A percentile compares a stretch with the other conserved stretches of the same genome.
Conservation (phyloP, 768 basidiomycete genomes). For the Clitopilus hobsonii region DNA sequence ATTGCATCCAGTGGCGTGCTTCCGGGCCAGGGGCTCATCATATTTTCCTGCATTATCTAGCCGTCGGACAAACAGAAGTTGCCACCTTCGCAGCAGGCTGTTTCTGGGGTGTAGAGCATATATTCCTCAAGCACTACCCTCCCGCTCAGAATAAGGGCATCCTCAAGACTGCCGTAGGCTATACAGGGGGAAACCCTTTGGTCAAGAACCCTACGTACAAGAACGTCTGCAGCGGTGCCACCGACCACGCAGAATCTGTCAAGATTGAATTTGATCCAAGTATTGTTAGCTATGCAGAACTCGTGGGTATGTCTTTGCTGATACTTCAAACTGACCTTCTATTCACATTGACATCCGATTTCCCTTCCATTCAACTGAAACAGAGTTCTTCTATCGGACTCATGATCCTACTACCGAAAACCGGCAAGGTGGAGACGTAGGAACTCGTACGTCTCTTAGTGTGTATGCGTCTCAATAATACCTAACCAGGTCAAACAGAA, state of each 20-base stretch:
- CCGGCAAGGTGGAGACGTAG: constrained; percentile 71
- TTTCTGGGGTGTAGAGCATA: constrained; percentile 87
- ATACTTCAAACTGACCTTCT: background rate
- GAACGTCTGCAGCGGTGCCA: constrained; percentile 74
- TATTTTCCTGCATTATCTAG: constrained; percentile 6
- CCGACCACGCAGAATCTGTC: constrained; percentile 87
- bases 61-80: constrained; percentile 22
- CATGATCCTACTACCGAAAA: constrained; percentile 89
- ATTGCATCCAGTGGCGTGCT: background rate
- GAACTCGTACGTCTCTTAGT: constrained; percentile 57
- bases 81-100: constrained; percentile 61
- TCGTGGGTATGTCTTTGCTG: constrained; percentile 61
- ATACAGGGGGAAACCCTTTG: constrained; percentile 64
- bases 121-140: constrained; percentile 77
- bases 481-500: constrained; percentile 39
- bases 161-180: constrained; percentile 71
- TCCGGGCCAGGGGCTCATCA: background rate
- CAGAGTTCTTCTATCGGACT: constrained; percentile 92
- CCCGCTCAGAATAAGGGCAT: constrained; percentile 70
- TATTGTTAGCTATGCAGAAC: constrained; percentile 74
- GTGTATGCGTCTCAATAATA: background rate
- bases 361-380: background rate
- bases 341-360: background rate
- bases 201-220: constrained; percentile 60
- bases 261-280: constrained; percentile 82